Evolutionary conservation across 495 filamentous ascomycete species (phyloP).

Genomic region (Neohortaea acidophila): DNA sequence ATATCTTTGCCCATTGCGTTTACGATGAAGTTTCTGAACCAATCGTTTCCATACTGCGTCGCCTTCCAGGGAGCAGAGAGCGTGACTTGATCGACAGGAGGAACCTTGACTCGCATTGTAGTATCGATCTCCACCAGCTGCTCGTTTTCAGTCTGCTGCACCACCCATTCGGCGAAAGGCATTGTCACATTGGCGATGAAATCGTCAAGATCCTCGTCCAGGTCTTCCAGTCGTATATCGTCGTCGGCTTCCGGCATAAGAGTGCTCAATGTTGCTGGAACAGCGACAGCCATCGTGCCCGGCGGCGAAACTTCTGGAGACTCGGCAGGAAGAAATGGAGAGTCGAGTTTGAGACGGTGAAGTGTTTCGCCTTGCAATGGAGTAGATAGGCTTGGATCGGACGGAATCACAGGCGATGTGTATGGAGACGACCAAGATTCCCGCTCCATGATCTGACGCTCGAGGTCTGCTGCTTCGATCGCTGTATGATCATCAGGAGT

Average conservation of each 20-base stretch:
- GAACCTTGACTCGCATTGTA: conserved; percentile 28
- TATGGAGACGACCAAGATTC: too few relatives aligned
- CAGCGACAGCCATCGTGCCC: too few relatives aligned
- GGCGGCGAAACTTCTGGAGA: too few relatives aligned
- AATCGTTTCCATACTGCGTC: conserved; percentile 16
- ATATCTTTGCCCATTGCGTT: too few relatives aligned
- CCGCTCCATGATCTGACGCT: neutral
- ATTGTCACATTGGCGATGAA: conserved; percentile 32
- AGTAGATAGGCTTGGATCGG: neutral
- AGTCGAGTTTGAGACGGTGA: neutral
- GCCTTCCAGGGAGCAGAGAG: conserved; percentile 3
- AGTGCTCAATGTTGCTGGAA: too few relatives aligned
- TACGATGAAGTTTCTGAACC: neutral
- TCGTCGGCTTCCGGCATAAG: neutral
- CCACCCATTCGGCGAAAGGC: conserved; percentile 31
- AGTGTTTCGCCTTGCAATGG: neutral
- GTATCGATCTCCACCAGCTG: conserved; percentile 46
- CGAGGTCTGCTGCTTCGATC: conserved; percentile 3
- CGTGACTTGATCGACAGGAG: neutral
- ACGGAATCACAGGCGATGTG: too few relatives aligned
- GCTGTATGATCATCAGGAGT: conserved; percentile 14
- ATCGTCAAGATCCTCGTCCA: conserved; percentile 25
- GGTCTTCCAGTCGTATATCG: conserved; percentile 17
- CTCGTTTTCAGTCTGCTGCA: conserved; percentile 42
- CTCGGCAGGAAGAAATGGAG: neutral